These are phyloP conservation scores for Arctium lappa DNA, from an alignment of 129 eudicot species.

Conservation along the genomic window DNA sequence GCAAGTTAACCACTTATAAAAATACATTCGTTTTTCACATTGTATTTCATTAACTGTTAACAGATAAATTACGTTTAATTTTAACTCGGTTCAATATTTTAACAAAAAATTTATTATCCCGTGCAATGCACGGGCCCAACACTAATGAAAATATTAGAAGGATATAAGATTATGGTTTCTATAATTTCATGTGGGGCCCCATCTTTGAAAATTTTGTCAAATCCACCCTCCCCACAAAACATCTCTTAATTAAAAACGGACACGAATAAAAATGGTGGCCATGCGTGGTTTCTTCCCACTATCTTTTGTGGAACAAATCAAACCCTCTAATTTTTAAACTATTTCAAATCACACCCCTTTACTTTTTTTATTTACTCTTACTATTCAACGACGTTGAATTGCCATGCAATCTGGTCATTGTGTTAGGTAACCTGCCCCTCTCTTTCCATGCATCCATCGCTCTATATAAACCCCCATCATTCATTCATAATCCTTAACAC, in stretches of 20 bases:
- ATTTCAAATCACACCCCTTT: conserved; percentile 14
- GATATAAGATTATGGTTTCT: background rate
- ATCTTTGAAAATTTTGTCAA: conserved; percentile 20
- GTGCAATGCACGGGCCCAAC: no score
- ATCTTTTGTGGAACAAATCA: conserved; percentile 14
- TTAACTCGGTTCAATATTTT: no score
- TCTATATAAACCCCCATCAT: conserved; percentile 38
- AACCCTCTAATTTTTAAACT: conserved; percentile 15
- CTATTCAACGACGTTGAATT: conserved; percentile 30
- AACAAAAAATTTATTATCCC: no score
- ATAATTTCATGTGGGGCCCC: conserved; percentile 14
- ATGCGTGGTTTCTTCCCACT: conserved; percentile 30
- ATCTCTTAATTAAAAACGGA: background rate
- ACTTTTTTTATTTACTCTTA: conserved; percentile 8
- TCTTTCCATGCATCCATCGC: conserved; percentile 27
- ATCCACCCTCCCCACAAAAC: conserved; percentile 22
- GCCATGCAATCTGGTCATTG: conserved; percentile 47
- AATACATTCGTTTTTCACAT: no score
- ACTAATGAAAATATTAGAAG: background rate
- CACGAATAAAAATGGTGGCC: conserved; percentile 17
- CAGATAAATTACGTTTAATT: no score
- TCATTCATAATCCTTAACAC: conserved; percentile 1
- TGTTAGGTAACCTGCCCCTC: conserved; percentile 63
- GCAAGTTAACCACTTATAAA: no score
- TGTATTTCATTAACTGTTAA: no score